A percentile compares a stretch with the other conserved stretches of the same genome.
phyloP scores from a whole-genome alignment of 306 rosid species.

The Acmispon strigosus region DNA sequence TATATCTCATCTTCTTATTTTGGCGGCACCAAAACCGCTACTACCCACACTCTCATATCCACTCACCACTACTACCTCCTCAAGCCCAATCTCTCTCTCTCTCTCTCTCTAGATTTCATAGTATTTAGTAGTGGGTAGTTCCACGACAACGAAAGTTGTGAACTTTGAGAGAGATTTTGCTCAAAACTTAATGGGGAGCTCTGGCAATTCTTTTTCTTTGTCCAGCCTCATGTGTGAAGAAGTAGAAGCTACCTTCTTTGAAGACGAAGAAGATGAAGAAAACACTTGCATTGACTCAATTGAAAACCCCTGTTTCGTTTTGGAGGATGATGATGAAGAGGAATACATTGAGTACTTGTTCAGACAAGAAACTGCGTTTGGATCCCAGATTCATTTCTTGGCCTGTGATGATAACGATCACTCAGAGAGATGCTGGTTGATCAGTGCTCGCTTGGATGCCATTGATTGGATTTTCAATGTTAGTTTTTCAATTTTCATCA shows the following conservation, averaged over 20 bases:
- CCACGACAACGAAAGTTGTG: conserved; percentile 4
- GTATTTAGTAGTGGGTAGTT: conserved; percentile 33
- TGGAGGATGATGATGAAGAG: conserved; percentile 46
- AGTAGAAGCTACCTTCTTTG: conserved; percentile 36
- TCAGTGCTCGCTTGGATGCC: conserved; percentile 52
- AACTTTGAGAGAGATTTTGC: conserved; percentile 5
- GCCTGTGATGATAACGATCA: conserved; percentile 19
- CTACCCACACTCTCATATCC: conserved; percentile 25
- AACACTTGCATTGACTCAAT: not conserved
- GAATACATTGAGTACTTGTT: conserved; percentile 55
- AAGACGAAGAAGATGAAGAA: conserved; percentile 16
- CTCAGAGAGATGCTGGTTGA: conserved; percentile 34
- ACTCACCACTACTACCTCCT: conserved; percentile 17
- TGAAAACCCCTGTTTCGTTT: conserved; percentile 17
- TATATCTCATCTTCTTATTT: conserved; percentile 50
- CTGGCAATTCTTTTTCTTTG: conserved; percentile 34
- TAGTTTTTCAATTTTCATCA: conserved; percentile 30
- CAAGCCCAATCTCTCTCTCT: conserved; percentile 2
- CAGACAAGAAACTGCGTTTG: conserved; percentile 45
- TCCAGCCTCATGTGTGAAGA: conserved; percentile 62
- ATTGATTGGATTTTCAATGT: conserved; percentile 86
- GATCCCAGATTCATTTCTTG: conserved; percentile 23
- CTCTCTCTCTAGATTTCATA: conserved; percentile 23
- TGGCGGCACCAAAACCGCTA: conserved; percentile 91
- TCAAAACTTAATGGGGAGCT: conserved; percentile 40